phyloP scores from a whole-genome alignment of 176 grass and related monocot species.

The Lolium rigidum region DNA sequence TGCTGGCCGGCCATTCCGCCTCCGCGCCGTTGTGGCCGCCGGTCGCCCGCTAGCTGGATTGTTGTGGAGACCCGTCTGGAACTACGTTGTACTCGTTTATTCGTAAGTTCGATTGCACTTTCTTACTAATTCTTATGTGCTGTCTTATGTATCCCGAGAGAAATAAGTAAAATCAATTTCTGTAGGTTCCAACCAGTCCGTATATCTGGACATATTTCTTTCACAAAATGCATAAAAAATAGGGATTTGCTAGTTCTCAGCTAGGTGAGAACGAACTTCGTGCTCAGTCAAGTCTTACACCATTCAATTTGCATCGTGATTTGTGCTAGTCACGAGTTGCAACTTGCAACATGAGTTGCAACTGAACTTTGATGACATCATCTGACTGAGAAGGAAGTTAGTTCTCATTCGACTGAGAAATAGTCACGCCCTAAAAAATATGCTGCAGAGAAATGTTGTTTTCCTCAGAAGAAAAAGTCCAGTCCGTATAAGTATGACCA shows the following conservation, averaged over 20 bases:
- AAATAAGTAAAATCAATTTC: conserved; percentile 5
- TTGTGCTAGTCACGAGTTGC: too few species aligned
- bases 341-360: too few species aligned
- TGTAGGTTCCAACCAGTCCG: neutral
- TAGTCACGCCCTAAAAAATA: too few species aligned
- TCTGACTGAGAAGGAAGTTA: too few species aligned
- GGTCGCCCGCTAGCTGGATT: neutral
- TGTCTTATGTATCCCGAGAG: neutral
- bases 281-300: too few species aligned
- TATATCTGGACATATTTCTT: conserved; percentile 10
- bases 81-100: neutral
- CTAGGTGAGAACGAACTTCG: too few species aligned
- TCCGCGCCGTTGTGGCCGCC: neutral
- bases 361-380: too few species aligned
- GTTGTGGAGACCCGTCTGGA: neutral
- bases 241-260: too few species aligned
- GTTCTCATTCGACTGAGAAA: too few species aligned
- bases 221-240: neutral
- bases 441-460: neutral
- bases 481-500: neutral
- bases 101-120: conserved; percentile 5
- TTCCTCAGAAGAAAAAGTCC: neutral
- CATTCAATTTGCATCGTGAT: too few species aligned
- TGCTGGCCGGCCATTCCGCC: neutral
- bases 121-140: conserved; percentile 9